A percentile compares a stretch with the other conserved stretches of the same genome.
These are phyloP conservation scores for Beauveria caledonica DNA, from an alignment of 2,329 filamentous ascomycete species.

Conservation along the genomic window DNA sequence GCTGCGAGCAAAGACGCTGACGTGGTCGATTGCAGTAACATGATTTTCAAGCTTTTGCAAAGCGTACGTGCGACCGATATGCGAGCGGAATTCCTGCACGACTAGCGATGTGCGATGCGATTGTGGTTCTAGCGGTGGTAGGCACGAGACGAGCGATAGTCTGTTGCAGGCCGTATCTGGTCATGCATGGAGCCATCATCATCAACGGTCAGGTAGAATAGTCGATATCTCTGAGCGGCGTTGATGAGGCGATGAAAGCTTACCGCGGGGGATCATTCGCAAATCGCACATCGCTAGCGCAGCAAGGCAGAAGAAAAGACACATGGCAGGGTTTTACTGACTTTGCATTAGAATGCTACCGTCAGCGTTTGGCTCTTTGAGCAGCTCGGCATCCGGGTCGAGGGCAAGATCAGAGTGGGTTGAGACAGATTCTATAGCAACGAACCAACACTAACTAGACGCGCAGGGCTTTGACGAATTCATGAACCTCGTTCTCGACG, in stretches of 20 bases:
- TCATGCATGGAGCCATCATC: not conserved
- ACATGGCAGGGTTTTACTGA: constrained; percentile 13
- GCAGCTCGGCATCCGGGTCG: constrained; percentile 86
- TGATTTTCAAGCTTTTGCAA: constrained; percentile 69
- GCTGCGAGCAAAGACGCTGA: not conserved
- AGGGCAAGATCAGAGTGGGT: constrained; percentile 87
- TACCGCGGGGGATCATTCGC: not conserved
- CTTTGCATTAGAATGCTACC: constrained; percentile 54
- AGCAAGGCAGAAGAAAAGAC: not conserved
- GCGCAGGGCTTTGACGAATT: constrained; percentile 92
- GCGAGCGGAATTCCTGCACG: constrained; percentile 20
- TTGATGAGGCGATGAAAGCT: not conserved
- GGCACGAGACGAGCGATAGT: not conserved
- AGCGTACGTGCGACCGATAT: constrained; percentile 27
- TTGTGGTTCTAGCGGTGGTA: not conserved
- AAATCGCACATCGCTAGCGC: not conserved
- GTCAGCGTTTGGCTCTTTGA: constrained; percentile 97
- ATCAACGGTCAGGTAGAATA: not conserved
- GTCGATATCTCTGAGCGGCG: not conserved
- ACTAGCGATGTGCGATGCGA: not conserved
- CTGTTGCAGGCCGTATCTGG: not conserved
- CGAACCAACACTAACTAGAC: constrained; percentile 47
- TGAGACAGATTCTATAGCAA: constrained; percentile 34
- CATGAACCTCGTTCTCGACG: constrained; percentile 96
- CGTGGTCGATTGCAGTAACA: constrained; percentile 30